These are phyloP conservation scores for Plasmodium relictum DNA, from an alignment of 169 alveolate genomes.

Conservation along the genomic window DNA sequence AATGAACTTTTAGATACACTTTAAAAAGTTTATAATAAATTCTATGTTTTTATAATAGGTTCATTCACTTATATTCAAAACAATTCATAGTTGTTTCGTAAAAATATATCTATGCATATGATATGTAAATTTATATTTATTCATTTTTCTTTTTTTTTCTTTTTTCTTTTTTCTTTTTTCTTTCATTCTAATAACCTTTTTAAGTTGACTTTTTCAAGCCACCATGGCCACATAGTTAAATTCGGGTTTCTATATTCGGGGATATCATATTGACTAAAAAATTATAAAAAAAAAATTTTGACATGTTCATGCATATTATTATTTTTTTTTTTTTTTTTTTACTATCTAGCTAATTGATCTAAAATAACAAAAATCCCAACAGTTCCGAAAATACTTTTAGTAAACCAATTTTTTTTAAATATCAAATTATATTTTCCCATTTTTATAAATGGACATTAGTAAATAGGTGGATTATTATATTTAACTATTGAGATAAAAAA, in stretches of 20 bases:
- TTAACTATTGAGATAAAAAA: not conserved
- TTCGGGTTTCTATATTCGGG: constrained; percentile 72
- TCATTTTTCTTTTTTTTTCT: constrained; percentile 2
- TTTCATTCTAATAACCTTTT: constrained; percentile 41
- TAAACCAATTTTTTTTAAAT: constrained; percentile 68
- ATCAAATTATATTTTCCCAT: constrained; percentile 70
- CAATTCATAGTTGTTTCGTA: not conserved
- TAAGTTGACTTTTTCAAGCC: constrained; percentile 66
- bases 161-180: not conserved
- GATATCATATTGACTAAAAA: constrained; percentile 46
- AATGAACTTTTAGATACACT: no score
- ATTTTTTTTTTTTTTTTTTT: constrained; percentile 31
- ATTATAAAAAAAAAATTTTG: constrained; percentile 25
- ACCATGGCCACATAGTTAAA: constrained; percentile 75
- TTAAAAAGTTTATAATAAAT: no score
- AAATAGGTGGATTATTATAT: constrained; percentile 2
- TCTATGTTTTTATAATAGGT: no score
- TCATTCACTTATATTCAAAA: no score
- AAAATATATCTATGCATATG: not conserved
- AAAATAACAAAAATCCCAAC: constrained; percentile 51
- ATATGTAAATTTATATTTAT: constrained; percentile 2
- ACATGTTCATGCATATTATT: constrained; percentile 33
- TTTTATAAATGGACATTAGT: constrained; percentile 4
- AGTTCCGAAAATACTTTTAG: constrained; percentile 69
- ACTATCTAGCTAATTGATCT: constrained; percentile 76